Conservation (phyloP, 371 early-diverging fungal genomes). For the Mucor plumbeus region DNA sequence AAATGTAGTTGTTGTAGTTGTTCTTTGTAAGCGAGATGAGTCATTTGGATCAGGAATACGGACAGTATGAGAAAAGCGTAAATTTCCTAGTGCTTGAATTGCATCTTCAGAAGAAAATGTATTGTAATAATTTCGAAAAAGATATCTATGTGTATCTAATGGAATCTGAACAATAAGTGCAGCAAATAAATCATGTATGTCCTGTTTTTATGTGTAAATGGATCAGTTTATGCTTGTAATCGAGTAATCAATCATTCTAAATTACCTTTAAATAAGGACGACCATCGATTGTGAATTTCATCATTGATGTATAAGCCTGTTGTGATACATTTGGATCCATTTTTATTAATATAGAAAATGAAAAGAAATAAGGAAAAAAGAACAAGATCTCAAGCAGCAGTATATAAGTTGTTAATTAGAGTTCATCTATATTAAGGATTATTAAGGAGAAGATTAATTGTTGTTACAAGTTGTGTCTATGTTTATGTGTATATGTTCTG, state of each 20-base stretch:
- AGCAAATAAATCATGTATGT: slow-evolving; percentile 68
- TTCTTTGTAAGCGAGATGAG: slow-evolving; percentile 51
- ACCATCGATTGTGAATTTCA: slow-evolving; percentile 56
- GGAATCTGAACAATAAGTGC: slow-evolving; percentile 66
- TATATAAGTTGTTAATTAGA: slow-evolving; percentile 3
- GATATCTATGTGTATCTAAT: slow-evolving; percentile 57
- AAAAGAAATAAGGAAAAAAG: not conserved
- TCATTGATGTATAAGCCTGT: slow-evolving; percentile 56
- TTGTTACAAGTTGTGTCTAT: slow-evolving; percentile 10
- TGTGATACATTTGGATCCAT: slow-evolving; percentile 45
- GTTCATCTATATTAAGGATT: slow-evolving; percentile 4
- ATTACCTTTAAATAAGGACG: slow-evolving; percentile 51
- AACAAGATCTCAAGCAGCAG: not conserved
- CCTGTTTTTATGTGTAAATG: slow-evolving; percentile 35
- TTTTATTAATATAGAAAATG: not conserved
- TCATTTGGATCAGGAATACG: slow-evolving; percentile 65
- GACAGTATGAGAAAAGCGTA: slow-evolving; percentile 60
- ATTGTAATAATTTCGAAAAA: slow-evolving; percentile 63
- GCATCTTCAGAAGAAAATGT: slow-evolving; percentile 69
- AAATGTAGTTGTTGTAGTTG: slow-evolving; percentile 68
- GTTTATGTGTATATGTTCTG: slow-evolving; percentile 1
- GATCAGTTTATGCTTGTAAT: not conserved
- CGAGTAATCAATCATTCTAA: not conserved
- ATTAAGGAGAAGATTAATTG: slow-evolving; percentile 13
- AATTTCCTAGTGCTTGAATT: slow-evolving; percentile 54